Conservation (phyloP, 495 filamentous ascomycete genomes). For the Trichoderma reesei region DNA sequence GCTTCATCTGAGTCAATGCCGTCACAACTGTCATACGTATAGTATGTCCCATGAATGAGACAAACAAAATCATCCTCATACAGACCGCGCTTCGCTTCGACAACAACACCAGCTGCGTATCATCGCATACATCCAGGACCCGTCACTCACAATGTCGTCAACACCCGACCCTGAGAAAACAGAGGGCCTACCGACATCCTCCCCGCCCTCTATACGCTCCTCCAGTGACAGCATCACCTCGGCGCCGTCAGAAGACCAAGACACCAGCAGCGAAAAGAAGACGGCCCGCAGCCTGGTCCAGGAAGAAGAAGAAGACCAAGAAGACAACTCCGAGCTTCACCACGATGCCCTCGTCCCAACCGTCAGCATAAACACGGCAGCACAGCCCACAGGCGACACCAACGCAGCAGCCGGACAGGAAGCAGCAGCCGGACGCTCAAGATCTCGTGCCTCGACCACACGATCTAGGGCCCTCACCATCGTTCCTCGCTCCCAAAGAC, state of each 20-base stretch:
- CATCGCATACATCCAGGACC: not conserved
- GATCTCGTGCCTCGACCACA: conserved; percentile 28
- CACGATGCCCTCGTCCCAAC: conserved; percentile 4
- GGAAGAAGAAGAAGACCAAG: not conserved
- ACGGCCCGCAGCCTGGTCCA: not conserved
- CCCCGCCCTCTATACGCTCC: not conserved
- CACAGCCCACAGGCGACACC: not conserved
- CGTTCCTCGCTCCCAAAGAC: conserved; percentile 56
- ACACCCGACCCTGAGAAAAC: not conserved
- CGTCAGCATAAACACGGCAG: not conserved
- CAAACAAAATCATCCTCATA: too few relatives aligned
- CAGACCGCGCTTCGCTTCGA: too few relatives aligned
- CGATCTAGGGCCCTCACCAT: conserved; percentile 31
- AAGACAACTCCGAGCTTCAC: not conserved
- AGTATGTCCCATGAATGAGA: too few relatives aligned
- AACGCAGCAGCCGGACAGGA: not conserved
- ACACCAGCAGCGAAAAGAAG: not conserved
- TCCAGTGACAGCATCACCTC: not conserved
- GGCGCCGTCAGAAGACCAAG: not conserved
- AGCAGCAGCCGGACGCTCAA: conserved; percentile 13
- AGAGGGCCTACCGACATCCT: not conserved
- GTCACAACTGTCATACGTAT: too few relatives aligned
- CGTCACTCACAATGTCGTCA: not conserved
- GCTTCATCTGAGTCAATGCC: not conserved
- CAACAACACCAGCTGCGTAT: not conserved